Evolutionary conservation across 768 basidiomycete genomes (phyloP), one percentile per base, ranked within the genome.

Genomic region (Lentinula raphanica): DNA sequence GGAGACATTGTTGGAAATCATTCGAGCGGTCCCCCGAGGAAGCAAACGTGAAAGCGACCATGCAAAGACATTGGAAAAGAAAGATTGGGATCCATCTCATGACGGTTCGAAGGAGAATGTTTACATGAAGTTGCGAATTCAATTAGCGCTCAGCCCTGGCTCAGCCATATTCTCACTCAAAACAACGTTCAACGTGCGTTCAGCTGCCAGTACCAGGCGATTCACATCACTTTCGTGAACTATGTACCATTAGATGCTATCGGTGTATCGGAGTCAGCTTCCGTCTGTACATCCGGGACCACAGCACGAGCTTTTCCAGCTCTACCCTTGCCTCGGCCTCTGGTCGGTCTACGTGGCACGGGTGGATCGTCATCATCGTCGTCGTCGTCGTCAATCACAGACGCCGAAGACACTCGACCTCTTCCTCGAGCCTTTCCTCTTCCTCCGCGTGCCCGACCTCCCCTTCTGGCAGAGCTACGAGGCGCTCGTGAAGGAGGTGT

Each of bases 21-120:
- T 71, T 69, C n/a, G 76, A 72, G 19, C 80, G 71, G 67, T 91
- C 88, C 27, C 88, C 88, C 15, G 81, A 79, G 0, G 87, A 89
- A 5, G 87, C 86, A 6, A 58, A 31, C 32, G 29, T 23, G 3
- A 9, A 25, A 32, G 17, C 9, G n/a, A 36, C 21, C 15, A 49
- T 29, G 25, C 13, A 17, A 15, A 15, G 6, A 19, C 29, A 32
- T 17, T 8, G n/a, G 17, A 29, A 12, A 17, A 35, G 19, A 35
- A 29, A 6, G 2, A 49, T 27, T 49, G 29, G 5, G 27, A 9
- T n/a, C 29, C 31, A 50, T 50, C 21, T 50, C 49, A 50, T 50
- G 17, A 28, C 9, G 9, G 49, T 35, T 19, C 19, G 23, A 42
- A 11, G 15, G 3, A 6, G 15, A 19, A 19, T 7, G n/a, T 40